Base-by-base conservation (phyloP, 495 filamentous ascomycete genomes). In the Neurospora terricola region DNA sequence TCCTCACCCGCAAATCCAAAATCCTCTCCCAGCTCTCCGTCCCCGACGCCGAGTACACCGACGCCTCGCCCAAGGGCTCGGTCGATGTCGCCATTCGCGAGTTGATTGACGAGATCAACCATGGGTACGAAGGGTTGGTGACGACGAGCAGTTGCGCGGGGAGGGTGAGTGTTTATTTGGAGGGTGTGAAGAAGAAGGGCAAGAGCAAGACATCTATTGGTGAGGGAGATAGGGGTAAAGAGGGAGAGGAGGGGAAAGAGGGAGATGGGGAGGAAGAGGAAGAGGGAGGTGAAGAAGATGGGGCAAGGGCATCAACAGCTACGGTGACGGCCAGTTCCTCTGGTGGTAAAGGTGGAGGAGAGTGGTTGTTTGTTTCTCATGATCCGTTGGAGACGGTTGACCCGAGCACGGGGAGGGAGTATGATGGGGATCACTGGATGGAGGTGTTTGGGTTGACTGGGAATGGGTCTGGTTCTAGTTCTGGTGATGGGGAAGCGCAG, bases 71-170 rank as follows among this genome's bases (percentile, higher is more conserved):
- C 1, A 97, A 97, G 82, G 94, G 94, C 8, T 90, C 88, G 0
- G 86, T 97, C 23, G 95, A 97, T 77, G 87, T 82, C 70, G 91
- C 86, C 3, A 93, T 97, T 71, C 86, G 88, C n/a, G 84, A 88
- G 18, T 81, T 97, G 71, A 92, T 98, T 68, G 84, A 83, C 59
- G 88, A 90, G 72, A 89, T 97, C 77, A 97, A 98, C 82, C 54
- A 62, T 62, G 80, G 76, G 2, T 62, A 87, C n/a, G 86, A 88
- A 10, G 91, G 91, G 39, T 83, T 93, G 37, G 94, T 95, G 36
- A 97, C 93, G 8, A 97, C 94, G 14, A 97, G 94, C 80, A 97
- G 92, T 79, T 97, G 94, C 78, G 90, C 94, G 12, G 94, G 94
- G 42, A 84, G 94, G 38, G 87, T 94, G 38, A 93, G 90, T 75